Percentiles rank a stretch among this genome's conserved stretches.
These are phyloP conservation scores for Glycine tomentella DNA, from an alignment of 306 rosid genomes.

Conservation along the genomic window DNA sequence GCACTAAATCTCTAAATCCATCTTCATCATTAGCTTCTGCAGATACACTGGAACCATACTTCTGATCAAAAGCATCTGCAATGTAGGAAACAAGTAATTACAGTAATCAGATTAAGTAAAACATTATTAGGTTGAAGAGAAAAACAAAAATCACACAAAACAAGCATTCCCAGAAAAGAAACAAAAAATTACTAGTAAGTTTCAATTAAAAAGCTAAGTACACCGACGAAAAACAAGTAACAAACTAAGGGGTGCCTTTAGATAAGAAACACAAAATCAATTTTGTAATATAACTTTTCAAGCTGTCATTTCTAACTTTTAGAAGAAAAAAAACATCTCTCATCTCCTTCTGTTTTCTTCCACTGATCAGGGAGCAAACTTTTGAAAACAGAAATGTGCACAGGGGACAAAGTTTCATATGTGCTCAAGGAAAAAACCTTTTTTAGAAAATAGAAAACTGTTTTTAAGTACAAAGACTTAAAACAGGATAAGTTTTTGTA, in stretches of 20 bases:
- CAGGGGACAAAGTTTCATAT: too few relatives aligned
- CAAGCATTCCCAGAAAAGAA: constrained; percentile 36
- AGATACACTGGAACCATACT: constrained; percentile 55
- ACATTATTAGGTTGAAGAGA: background rate
- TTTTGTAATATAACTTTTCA: background rate
- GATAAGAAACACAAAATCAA: background rate
- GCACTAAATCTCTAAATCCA: constrained; percentile 85
- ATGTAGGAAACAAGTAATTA: background rate
- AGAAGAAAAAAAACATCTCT: too few relatives aligned
- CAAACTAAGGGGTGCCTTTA: background rate
- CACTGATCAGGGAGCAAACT: too few relatives aligned
- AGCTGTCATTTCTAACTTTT: background rate
- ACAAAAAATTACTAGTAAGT: constrained; percentile 6
- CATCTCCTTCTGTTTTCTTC: too few relatives aligned
- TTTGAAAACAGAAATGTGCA: too few relatives aligned
- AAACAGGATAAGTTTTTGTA: too few relatives aligned
- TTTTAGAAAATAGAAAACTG: too few relatives aligned
- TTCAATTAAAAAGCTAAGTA: background rate
- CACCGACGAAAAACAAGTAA: background rate
- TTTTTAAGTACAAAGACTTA: too few relatives aligned
- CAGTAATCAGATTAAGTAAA: background rate
- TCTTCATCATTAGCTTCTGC: constrained; percentile 70
- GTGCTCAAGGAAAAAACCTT: too few relatives aligned
- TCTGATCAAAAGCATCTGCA: constrained; percentile 77
- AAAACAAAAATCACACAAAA: background rate